Evolutionary conservation across 495 filamentous ascomycete species (phyloP).

Genomic region (Tricharina praecox): DNA sequence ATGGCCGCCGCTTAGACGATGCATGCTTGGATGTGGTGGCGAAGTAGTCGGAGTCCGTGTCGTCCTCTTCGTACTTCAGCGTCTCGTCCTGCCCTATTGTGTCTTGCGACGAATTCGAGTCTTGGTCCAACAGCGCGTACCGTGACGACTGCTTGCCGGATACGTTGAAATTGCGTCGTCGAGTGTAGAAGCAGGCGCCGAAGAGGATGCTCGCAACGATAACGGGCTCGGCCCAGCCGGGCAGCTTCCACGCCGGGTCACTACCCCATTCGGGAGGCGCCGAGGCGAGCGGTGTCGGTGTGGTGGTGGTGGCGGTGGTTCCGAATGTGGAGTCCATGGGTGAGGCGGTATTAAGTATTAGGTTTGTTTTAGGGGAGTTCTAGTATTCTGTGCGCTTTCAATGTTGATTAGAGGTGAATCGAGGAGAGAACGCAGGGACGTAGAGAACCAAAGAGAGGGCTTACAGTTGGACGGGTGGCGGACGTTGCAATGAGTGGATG

Average conservation of each 20-base stretch:
- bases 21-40: constrained; percentile 28
- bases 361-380: too few relatives aligned
- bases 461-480: too few relatives aligned
- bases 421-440: too few relatives aligned
- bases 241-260: constrained; percentile 34
- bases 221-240: constrained; percentile 42
- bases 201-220: constrained; percentile 43
- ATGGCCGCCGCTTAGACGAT: constrained; percentile 33
- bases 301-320: too few relatives aligned
- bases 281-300: constrained; percentile 15
- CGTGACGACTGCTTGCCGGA: constrained; percentile 28
- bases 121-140: constrained; percentile 28
- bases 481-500: too few relatives aligned
- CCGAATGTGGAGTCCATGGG: too few relatives aligned
- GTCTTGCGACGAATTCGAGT: constrained; percentile 21
- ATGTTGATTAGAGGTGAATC: too few relatives aligned
- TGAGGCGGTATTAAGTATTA: too few relatives aligned
- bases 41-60: constrained; percentile 13
- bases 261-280: constrained; percentile 28
- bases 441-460: too few relatives aligned
- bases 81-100: constrained; percentile 5
- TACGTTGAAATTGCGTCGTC: constrained; percentile 35
- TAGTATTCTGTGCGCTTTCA: too few relatives aligned
- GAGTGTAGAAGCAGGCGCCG: constrained; percentile 39
- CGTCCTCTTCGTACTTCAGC: constrained; percentile 12